Percentiles rank a stretch among this genome's conserved stretches.
These are phyloP conservation scores for Pelagophyceae sp. DNA, from an alignment of 352 stramenopile genomes.

Conservation along the genomic window DNA sequence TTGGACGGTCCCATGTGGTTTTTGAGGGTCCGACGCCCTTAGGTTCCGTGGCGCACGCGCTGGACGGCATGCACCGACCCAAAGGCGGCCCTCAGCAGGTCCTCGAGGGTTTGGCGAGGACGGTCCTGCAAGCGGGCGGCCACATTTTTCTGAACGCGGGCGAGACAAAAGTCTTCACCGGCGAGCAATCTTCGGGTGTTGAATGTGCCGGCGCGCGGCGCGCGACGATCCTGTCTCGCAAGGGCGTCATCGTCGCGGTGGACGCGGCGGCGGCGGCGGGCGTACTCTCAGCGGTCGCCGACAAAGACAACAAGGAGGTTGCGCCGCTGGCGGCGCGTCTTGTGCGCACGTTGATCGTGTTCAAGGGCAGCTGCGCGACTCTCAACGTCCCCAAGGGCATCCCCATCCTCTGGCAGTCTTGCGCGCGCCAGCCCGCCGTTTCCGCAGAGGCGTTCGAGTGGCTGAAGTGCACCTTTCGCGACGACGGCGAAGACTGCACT, in stretches of 20 bases:
- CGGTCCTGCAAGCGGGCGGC: too few relatives aligned
- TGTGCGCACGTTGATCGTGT: background rate
- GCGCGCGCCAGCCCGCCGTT: background rate
- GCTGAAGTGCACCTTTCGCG: background rate
- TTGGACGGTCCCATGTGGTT: too few relatives aligned
- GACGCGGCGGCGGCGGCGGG: too few relatives aligned
- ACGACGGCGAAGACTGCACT: background rate
- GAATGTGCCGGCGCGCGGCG: background rate
- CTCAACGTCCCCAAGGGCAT: background rate
- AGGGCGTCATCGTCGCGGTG: background rate
- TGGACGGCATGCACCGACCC: too few relatives aligned
- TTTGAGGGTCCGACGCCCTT: too few relatives aligned
- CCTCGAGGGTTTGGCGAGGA: too few relatives aligned
- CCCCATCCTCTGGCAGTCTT: background rate
- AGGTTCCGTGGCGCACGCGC: too few relatives aligned
- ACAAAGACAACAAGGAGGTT: background rate
- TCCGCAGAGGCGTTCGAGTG: background rate
- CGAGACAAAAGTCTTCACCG: too few relatives aligned
- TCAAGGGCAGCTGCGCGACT: background rate
- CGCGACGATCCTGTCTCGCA: background rate
- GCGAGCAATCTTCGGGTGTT: too few relatives aligned
- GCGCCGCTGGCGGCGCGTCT: background rate
- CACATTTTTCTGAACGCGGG: too few relatives aligned
- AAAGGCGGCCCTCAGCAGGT: too few relatives aligned
- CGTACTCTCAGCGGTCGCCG: background rate